Conservation (phyloP, 768 basidiomycete species). For the Filobasidium wieringae region DNA sequence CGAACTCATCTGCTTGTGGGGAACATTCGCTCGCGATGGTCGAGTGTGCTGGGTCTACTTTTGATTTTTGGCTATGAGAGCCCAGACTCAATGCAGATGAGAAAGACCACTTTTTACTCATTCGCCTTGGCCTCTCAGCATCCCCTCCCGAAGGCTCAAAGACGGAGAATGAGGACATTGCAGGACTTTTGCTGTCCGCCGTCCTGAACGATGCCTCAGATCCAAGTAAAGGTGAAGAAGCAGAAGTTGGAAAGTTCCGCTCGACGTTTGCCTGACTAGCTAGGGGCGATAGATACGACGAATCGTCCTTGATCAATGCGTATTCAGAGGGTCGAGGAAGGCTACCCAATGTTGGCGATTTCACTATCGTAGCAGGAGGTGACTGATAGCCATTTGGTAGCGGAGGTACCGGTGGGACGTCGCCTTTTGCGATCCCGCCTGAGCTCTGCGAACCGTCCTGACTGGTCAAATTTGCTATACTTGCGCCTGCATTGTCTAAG, state of each 20-base stretch:
- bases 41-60: neutral
- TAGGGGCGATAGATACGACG: neutral
- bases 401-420: slow-evolving; percentile 36
- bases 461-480: neutral
- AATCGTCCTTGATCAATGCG: slow-evolving; percentile 7
- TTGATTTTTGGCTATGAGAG: slow-evolving; percentile 12
- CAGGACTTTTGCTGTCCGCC: neutral
- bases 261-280: slow-evolving; percentile 39
- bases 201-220: slow-evolving; percentile 51
- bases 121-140: slow-evolving; percentile 4
- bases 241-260: slow-evolving; percentile 66
- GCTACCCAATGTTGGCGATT: slow-evolving; percentile 6
- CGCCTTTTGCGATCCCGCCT: too few relatives aligned
- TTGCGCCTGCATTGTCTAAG: neutral
- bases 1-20: neutral
- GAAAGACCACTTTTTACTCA: slow-evolving; percentile 40
- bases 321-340: slow-evolving; percentile 5
- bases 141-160: neutral
- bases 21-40: slow-evolving; percentile 3
- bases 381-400: slow-evolving; percentile 32
- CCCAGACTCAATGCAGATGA: slow-evolving; percentile 35
- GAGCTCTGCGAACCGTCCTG: too few relatives aligned
- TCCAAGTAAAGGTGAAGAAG: slow-evolving; percentile 70
- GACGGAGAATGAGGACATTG: slow-evolving; percentile 1
- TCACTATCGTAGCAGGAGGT: slow-evolving; percentile 15